Conservation (phyloP, 2,329 filamentous ascomycete genomes). For the Ophiostoma tasmaniense region DNA sequence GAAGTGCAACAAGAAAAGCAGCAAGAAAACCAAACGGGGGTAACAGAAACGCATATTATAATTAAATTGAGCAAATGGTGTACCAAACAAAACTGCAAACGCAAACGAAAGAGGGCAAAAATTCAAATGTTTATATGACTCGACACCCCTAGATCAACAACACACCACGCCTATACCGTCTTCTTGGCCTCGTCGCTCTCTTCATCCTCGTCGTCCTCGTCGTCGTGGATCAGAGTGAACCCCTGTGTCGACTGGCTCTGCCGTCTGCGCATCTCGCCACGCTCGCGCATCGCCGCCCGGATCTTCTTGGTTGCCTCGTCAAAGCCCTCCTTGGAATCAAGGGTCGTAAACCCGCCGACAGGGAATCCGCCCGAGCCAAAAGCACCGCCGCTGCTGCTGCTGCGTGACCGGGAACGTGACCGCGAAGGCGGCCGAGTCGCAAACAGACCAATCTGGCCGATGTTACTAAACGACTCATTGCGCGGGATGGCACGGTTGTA, state of each 20-base stretch:
- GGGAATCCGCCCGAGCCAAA: slow-evolving; percentile 55
- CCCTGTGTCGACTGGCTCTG: slow-evolving; percentile 34
- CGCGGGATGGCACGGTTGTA: slow-evolving; percentile 56
- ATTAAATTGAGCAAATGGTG: neutral
- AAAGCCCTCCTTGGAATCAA: slow-evolving; percentile 61
- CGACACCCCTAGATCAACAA: neutral
- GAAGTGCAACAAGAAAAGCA: neutral
- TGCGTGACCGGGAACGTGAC: slow-evolving; percentile 72
- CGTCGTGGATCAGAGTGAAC: slow-evolving; percentile 18
- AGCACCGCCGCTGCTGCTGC: slow-evolving; percentile 57
- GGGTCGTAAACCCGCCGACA: slow-evolving; percentile 59
- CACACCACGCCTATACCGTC: slow-evolving; percentile 9
- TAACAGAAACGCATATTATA: neutral
- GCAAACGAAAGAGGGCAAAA: neutral
- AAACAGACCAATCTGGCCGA: slow-evolving; percentile 81
- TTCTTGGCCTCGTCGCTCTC: slow-evolving; percentile 18
- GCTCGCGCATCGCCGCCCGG: slow-evolving; percentile 71
- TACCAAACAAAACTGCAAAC: neutral
- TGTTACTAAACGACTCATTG: slow-evolving; percentile 90
- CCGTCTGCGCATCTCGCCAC: slow-evolving; percentile 53
- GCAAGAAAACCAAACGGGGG: neutral
- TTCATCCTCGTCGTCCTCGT: slow-evolving; percentile 18
- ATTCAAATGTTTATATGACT: neutral
- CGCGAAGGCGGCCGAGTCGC: slow-evolving; percentile 69
- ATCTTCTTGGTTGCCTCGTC: slow-evolving; percentile 81